A percentile compares a stretch with the other conserved stretches of the same genome.
These are phyloP conservation scores for Cairneyella variabilis DNA, from an alignment of 495 filamentous ascomycete species.

Conservation along the genomic window DNA sequence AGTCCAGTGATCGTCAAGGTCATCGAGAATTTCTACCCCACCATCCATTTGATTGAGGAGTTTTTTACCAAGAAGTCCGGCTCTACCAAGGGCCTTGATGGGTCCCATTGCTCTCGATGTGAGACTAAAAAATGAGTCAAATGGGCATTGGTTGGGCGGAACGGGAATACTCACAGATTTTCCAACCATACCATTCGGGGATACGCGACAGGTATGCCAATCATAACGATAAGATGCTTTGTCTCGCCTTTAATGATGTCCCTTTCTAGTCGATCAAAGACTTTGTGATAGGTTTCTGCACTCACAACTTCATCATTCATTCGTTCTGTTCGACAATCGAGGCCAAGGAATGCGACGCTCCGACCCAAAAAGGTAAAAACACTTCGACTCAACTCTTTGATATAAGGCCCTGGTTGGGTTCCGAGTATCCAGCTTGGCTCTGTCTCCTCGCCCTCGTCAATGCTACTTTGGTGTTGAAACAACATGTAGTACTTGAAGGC, in stretches of 20 bases:
- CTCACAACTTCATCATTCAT: slow-evolving; percentile 76
- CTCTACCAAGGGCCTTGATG: slow-evolving; percentile 80
- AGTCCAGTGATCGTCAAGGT: slow-evolving; percentile 94
- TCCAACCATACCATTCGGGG: slow-evolving; percentile 80
- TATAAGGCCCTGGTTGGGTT: slow-evolving; percentile 78
- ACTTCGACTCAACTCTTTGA: slow-evolving; percentile 78
- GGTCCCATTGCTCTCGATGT: slow-evolving; percentile 82
- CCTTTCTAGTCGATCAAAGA: slow-evolving; percentile 77
- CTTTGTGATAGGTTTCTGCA: slow-evolving; percentile 72
- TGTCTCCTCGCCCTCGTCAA: slow-evolving; percentile 69
- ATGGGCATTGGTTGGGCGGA: slow-evolving; percentile 13
- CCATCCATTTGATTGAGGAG: slow-evolving; percentile 88
- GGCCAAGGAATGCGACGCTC: slow-evolving; percentile 74
- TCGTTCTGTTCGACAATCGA: slow-evolving; percentile 90
- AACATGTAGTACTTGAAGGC: slow-evolving; percentile 98
- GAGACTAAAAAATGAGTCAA: slow-evolving; percentile 46
- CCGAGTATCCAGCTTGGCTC: slow-evolving; percentile 94
- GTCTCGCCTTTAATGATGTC: slow-evolving; percentile 82
- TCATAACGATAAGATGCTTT: slow-evolving; percentile 82
- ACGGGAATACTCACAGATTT: slow-evolving; percentile 49
- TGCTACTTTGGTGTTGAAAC: slow-evolving; percentile 91
- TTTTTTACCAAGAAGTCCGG: slow-evolving; percentile 69
- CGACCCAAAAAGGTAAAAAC: slow-evolving; percentile 80
- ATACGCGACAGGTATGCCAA: slow-evolving; percentile 88
- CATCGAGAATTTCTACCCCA: slow-evolving; percentile 89